Percentiles rank a stretch among this genome's conserved stretches.
phyloP scores from a whole-genome alignment of 202 grass and related monocot genomes.

The Setaria viridis region DNA sequence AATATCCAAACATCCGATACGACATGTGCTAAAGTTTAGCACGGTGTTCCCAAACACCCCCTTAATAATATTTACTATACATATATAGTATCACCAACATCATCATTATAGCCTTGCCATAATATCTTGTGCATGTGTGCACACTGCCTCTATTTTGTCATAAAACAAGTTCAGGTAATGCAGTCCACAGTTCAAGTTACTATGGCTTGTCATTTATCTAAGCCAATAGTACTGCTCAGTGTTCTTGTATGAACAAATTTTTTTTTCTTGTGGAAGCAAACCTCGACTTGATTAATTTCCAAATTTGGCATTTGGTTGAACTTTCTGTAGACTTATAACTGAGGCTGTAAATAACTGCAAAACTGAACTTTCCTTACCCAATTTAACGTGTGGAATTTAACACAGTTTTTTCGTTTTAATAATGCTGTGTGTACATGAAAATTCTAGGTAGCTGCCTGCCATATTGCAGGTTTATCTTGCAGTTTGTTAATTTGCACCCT shows the following conservation, averaged over 20 bases:
- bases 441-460: neutral
- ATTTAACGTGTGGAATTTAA: neutral
- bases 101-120: neutral
- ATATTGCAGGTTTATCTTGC: neutral
- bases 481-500: neutral
- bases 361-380: neutral
- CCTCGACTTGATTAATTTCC: neutral
- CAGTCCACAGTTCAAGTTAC: neutral
- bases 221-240: neutral
- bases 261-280: neutral
- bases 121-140: neutral
- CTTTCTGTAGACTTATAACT: slow-evolving; percentile 9
- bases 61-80: too few relatives aligned
- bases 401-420: neutral
- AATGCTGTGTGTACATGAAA: neutral
- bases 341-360: neutral
- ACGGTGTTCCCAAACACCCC: too few relatives aligned
- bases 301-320: neutral
- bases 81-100: too few relatives aligned
- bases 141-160: slow-evolving; percentile 14
- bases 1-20: too few relatives aligned
- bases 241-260: neutral
- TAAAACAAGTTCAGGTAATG: neutral
- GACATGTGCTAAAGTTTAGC: too few relatives aligned
- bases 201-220: neutral